Evolutionary conservation across 495 filamentous ascomycete species (phyloP), one percentile per base, ranked within the genome.

Genomic region (Daldinia decipiens): DNA sequence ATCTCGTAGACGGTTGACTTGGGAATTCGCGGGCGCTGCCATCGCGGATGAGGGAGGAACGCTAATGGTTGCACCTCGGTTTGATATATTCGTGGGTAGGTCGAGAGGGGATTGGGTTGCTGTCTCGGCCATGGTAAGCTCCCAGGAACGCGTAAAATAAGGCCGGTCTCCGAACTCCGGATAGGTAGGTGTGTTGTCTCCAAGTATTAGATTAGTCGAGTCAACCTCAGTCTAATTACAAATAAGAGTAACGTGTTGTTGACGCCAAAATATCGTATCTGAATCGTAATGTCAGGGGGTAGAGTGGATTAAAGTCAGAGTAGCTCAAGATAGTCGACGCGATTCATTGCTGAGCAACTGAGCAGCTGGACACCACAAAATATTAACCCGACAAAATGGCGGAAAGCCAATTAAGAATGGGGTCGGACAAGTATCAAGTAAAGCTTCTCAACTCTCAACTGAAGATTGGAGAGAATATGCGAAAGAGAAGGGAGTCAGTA

Each of bases 1-100:
- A 12, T 88, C 75, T 65, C 84, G 87, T 51, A 91, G 77, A 74
- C 87, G 83, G 32, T 64, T 74, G 15, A 71, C 27, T n/a, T 51
- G 61, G 5, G 39, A 64, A 53, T 69, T 74, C 29, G 70, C 62
- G n/a, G 75, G 65, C 43, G 38, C 59, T 58, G 62, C 63, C 63
- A 77, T 73, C 34, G 75, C 65, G 32, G 67, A 47, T 24, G 43
- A 53, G 5, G 70, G 26, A 43, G 67, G 64, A 12, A 75, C 68
- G 39, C 57, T 31, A 40, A 75, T 56, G 12, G 73, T 72, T 54
- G 73, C 56, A 39, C 75, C 67, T 51, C 73, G 72, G 58, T 51
- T 57, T 29, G 65, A 59, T 11, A 70, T 64, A 31, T 62, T 45
- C 12, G 62, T 59, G 17, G 70, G 17, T 56, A 70, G 53, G 19